A percentile compares a stretch with the other conserved stretches of the same genome.
phyloP scores from a whole-genome alignment of 352 stramenopile species.

The Phytopythium cucurbitacearum region DNA sequence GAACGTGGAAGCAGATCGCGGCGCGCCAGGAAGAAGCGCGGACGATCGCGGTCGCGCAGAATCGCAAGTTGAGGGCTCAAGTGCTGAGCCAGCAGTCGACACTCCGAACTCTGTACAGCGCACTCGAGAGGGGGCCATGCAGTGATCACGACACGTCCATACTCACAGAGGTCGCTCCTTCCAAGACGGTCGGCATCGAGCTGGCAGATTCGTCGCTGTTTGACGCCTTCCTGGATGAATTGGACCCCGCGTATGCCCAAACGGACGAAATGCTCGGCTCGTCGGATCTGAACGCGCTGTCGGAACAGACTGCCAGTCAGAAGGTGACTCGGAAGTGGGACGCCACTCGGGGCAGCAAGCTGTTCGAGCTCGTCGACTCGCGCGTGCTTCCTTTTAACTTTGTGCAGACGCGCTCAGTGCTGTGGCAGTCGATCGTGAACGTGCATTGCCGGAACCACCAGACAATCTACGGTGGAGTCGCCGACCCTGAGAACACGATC shows the following conservation, averaged over 20 bases:
- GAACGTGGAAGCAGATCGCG: constrained; percentile 6
- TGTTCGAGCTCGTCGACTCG: constrained; percentile 6
- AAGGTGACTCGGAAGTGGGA: constrained; percentile 13
- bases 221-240: constrained; percentile 19
- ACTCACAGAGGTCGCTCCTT: neutral
- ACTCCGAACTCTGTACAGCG: constrained; percentile 2
- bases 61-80: constrained; percentile 2
- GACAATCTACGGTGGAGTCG: constrained; percentile 12
- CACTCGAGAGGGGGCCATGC: neutral
- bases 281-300: constrained; percentile 2
- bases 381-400: constrained; percentile 15
- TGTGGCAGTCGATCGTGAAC: constrained; percentile 13
- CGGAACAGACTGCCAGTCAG: neutral
- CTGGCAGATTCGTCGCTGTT: constrained; percentile 13
- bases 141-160: neutral
- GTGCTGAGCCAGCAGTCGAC: constrained; percentile 2
- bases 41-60: constrained; percentile 1
- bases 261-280: constrained; percentile 8
- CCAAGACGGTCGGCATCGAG: neutral
- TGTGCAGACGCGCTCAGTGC: constrained; percentile 7
- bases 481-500: constrained; percentile 16
- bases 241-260: constrained; percentile 20
- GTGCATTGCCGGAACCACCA: constrained; percentile 12
- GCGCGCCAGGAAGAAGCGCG: constrained; percentile 3
- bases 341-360: neutral